These are phyloP conservation scores for Geotrichum histeridarum DNA, from an alignment of 1,139 yeast genomes.

Conservation along the genomic window DNA sequence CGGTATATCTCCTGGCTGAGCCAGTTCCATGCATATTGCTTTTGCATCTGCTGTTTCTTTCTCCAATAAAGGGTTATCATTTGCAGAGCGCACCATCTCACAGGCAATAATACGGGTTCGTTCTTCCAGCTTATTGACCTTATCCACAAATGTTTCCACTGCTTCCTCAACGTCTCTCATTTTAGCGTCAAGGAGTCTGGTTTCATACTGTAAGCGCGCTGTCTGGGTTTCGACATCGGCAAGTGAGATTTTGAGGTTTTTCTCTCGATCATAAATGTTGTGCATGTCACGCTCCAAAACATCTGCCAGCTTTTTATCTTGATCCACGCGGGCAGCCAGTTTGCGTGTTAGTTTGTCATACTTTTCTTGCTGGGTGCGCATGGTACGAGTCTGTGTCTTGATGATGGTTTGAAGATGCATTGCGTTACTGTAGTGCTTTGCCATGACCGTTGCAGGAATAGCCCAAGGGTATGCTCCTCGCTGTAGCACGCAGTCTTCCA, in stretches of 20 bases:
- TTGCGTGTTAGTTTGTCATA: constrained; percentile 5
- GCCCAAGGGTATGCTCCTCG: constrained; percentile 14
- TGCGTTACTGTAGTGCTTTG: constrained; percentile 9
- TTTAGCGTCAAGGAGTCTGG: constrained; percentile 64
- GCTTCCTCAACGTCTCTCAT: constrained; percentile 78
- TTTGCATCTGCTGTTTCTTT: background rate
- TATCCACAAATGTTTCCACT: constrained; percentile 47
- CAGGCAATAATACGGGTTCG: constrained; percentile 20
- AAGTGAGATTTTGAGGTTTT: constrained; percentile 46
- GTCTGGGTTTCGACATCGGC: constrained; percentile 63
- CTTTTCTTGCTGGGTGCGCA: constrained; percentile 13
- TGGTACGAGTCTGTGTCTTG: constrained; percentile 2
- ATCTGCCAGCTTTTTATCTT: constrained; percentile 30
- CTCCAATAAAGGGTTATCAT: too few species aligned
- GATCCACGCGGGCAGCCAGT: constrained; percentile 36
- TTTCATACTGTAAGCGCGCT: constrained; percentile 75
- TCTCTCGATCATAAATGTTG: constrained; percentile 38
- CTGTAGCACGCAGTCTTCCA: constrained; percentile 13
- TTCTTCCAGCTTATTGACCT: constrained; percentile 40
- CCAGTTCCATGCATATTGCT: background rate
- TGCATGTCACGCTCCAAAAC: constrained; percentile 37
- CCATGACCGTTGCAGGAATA: constrained; percentile 8
- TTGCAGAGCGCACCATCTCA: constrained; percentile 1
- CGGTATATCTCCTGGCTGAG: background rate
- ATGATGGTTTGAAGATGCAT: constrained; percentile 12